Conservation (phyloP, 164 flowering plant species). For the Dillenia suffruticosa region DNA sequence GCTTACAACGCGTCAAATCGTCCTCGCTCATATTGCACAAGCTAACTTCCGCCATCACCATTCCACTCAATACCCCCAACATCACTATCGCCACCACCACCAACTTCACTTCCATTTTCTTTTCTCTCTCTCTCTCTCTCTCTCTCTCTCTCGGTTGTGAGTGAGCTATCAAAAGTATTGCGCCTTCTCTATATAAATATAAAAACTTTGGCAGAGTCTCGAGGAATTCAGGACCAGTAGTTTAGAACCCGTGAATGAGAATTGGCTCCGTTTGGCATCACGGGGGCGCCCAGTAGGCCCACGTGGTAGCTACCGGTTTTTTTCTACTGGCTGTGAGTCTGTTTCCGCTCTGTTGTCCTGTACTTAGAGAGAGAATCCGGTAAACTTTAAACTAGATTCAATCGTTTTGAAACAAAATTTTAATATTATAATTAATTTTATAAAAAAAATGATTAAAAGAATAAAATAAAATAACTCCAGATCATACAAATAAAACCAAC, state of each 20-base stretch:
- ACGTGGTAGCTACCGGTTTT: too few relatives aligned
- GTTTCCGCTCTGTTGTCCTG: too few relatives aligned
- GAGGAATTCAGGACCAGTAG: not conserved
- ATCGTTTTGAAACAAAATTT: too few relatives aligned
- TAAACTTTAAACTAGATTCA: too few relatives aligned
- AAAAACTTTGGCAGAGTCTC: not conserved
- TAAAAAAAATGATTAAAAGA: too few relatives aligned
- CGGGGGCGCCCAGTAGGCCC: not conserved
- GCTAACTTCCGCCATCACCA: slow-evolving; percentile 1
- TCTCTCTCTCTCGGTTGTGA: not conserved
- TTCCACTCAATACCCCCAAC: slow-evolving; percentile 2
- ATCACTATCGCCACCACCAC: slow-evolving; percentile 3
- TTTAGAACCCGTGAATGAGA: slow-evolving; percentile 5
- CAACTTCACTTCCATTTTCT: not conserved
- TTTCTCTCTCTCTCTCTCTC: not conserved
- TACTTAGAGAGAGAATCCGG: too few relatives aligned
- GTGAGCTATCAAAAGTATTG: not conserved
- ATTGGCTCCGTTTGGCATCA: not conserved
- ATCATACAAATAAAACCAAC: too few relatives aligned
- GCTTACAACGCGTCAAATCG: slow-evolving; percentile 20
- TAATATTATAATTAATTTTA: too few relatives aligned
- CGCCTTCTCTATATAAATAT: not conserved
- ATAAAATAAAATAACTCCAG: too few relatives aligned
- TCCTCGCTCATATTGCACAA: slow-evolving; percentile 21
- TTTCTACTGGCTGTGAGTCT: too few relatives aligned